These are phyloP conservation scores for Colletotrichum tamarilloi DNA, from an alignment of 2,329 filamentous ascomycete genomes.

Conservation along the genomic window DNA sequence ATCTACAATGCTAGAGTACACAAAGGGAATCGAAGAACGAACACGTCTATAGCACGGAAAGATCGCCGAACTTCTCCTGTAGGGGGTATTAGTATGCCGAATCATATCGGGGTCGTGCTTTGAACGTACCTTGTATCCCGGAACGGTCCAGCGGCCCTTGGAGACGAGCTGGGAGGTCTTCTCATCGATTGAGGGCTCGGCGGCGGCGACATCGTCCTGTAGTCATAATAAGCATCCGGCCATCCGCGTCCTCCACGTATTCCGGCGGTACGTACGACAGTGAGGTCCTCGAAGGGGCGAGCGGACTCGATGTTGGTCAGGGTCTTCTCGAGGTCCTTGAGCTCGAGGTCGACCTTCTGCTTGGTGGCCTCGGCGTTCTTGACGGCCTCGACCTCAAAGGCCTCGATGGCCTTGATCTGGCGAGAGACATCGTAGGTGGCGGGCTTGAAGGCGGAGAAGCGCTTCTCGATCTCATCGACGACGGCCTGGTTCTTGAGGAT, in stretches of 20 bases:
- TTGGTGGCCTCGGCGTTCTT: slow-evolving; percentile 98
- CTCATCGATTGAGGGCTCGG: slow-evolving; percentile 96
- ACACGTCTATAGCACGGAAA: slow-evolving; percentile 85
- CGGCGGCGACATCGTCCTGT: slow-evolving; percentile 93
- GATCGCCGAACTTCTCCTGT: slow-evolving; percentile 98
- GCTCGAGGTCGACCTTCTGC: slow-evolving; percentile 93
- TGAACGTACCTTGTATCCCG: slow-evolving; percentile 92
- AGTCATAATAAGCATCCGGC: slow-evolving; percentile 41
- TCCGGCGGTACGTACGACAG: slow-evolving; percentile 78
- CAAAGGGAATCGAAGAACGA: slow-evolving; percentile 60
- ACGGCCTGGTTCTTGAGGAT: slow-evolving; percentile 96
- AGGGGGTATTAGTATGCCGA: slow-evolving; percentile 56
- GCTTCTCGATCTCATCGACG: slow-evolving; percentile 96
- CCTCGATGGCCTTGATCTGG: slow-evolving; percentile 98
- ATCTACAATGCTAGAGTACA: slow-evolving; percentile 81
- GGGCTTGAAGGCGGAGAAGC: slow-evolving; percentile 92
- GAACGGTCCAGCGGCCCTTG: slow-evolving; percentile 98
- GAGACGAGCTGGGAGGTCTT: slow-evolving; percentile 94
- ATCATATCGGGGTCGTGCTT: background rate
- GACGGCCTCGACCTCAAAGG: slow-evolving; percentile 95
- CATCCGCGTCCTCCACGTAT: slow-evolving; percentile 6
- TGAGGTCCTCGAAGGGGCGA: slow-evolving; percentile 95
- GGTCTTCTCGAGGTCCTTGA: slow-evolving; percentile 93
- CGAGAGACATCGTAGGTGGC: slow-evolving; percentile 90
- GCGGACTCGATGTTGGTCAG: slow-evolving; percentile 97